A percentile compares a stretch with the other conserved stretches of the same genome.
Conservation (phyloP, 2,329 filamentous ascomycete genomes). For the Fusarium continuum region DNA sequence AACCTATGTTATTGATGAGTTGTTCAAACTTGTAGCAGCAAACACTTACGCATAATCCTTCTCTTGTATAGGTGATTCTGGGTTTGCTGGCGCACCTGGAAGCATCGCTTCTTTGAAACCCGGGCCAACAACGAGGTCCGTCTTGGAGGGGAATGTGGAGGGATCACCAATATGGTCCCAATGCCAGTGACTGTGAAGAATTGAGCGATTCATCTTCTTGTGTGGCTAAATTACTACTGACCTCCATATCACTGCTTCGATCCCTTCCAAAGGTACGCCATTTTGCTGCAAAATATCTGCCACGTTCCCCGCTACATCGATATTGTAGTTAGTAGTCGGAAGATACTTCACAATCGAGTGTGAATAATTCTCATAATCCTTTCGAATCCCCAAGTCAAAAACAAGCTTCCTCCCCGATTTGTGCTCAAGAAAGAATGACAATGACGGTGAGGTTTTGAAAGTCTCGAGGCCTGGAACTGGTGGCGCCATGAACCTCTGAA, state of each 20-base stretch:
- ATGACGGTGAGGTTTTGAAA: slow-evolving; percentile 43
- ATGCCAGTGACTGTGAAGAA: slow-evolving; percentile 52
- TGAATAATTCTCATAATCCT: slow-evolving; percentile 44
- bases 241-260: slow-evolving; percentile 40
- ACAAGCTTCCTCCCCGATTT: slow-evolving; percentile 43
- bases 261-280: slow-evolving; percentile 1
- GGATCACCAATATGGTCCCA: slow-evolving; percentile 64
- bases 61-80: slow-evolving; percentile 47
- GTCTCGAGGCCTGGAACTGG: slow-evolving; percentile 48
- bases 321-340: slow-evolving; percentile 41
- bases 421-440: slow-evolving; percentile 46
- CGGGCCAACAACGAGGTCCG: slow-evolving; percentile 61
- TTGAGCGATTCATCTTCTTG: not conserved
- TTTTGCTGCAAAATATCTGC: slow-evolving; percentile 30
- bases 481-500: slow-evolving; percentile 52
- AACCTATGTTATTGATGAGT: not conserved
- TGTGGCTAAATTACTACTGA: not conserved
- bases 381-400: slow-evolving; percentile 46
- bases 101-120: slow-evolving; percentile 58
- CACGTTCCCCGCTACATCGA: slow-evolving; percentile 41
- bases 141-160: slow-evolving; percentile 55
- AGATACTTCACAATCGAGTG: slow-evolving; percentile 40
- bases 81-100: slow-evolving; percentile 57
- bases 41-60: slow-evolving; percentile 47
- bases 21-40: fast-evolving